These are phyloP conservation scores for Chytriomyces confervae DNA, from an alignment of 192 early-diverging fungal genomes.

Conservation along the genomic window DNA sequence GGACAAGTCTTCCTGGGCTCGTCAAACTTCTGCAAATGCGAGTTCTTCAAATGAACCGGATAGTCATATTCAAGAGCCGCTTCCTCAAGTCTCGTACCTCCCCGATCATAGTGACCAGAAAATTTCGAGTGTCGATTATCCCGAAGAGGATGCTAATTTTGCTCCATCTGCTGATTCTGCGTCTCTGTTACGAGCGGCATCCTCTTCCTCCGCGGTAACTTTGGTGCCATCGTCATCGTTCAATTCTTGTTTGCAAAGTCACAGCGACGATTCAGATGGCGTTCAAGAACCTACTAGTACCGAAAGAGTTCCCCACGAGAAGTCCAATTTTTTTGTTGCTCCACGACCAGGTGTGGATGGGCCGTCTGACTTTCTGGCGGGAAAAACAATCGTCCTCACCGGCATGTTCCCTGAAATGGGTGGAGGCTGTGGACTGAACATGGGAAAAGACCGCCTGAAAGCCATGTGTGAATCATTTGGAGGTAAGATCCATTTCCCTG, in stretches of 20 bases:
- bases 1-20: constrained; percentile 3
- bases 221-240: not conserved
- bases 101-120: not conserved
- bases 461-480: constrained; percentile 19
- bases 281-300: not conserved
- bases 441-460: constrained; percentile 17
- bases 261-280: not conserved
- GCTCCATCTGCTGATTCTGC: not conserved
- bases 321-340: not conserved
- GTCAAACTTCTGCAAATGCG: not conserved
- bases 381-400: constrained; percentile 11
- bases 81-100: not conserved
- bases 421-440: constrained; percentile 15
- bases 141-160: not conserved
- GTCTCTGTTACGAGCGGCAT: not conserved
- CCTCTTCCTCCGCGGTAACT: not conserved
- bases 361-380: not conserved
- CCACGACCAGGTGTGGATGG: constrained; percentile 10
- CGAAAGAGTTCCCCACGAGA: not conserved
- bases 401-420: constrained; percentile 24
- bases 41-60: not conserved
- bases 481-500: not conserved
- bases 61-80: not conserved
- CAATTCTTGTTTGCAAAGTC: not conserved
- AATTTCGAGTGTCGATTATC: not conserved